Percentiles rank a stretch among this genome's conserved stretches.
Evolutionary conservation across 2,329 filamentous ascomycete species (phyloP).

Genomic region (Aureobasidium mangrovei): DNA sequence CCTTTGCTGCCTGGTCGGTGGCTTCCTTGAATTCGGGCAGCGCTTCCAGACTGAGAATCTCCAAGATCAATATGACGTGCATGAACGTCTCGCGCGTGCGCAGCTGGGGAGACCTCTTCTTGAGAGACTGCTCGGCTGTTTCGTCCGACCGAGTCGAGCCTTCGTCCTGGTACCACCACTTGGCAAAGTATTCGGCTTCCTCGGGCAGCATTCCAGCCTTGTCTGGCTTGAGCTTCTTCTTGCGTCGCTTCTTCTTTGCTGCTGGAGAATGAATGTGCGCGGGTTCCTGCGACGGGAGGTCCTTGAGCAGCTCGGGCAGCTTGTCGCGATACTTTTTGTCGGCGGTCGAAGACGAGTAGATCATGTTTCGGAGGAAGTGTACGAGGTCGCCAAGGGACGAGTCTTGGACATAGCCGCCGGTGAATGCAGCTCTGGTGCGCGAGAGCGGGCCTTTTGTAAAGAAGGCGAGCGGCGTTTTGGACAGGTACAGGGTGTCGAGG

Average conservation of each 20-base stretch:
- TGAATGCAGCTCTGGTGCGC: conserved; percentile 62
- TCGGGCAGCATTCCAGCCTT: conserved; percentile 60
- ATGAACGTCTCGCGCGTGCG: conserved; percentile 69
- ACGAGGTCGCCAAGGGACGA: conserved; percentile 46
- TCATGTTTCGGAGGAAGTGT: conserved; percentile 50
- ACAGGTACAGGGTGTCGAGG: conserved; percentile 39
- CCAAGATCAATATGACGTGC: conserved; percentile 70
- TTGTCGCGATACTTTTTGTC: conserved; percentile 75
- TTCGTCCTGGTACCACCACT: conserved; percentile 61
- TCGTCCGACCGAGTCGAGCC: conserved; percentile 39
- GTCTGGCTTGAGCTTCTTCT: conserved; percentile 53
- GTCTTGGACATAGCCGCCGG: conserved; percentile 29
- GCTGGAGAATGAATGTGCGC: conserved; percentile 12
- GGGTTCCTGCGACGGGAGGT: conserved; percentile 34
- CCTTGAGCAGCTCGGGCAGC: conserved; percentile 55
- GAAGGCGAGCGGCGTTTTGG: conserved; percentile 67
- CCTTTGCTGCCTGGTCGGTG: conserved; percentile 1
- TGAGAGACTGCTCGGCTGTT: conserved; percentile 40
- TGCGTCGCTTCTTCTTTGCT: conserved; percentile 44
- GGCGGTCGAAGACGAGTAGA: conserved; percentile 43
- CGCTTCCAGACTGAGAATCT: conserved; percentile 62
- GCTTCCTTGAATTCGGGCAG: conserved; percentile 18
- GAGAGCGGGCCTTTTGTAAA: conserved; percentile 77
- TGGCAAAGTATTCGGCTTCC: conserved; percentile 56
- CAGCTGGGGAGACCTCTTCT: conserved; percentile 49